Conservation (phyloP, 208 protist genomes). For the Trypanosoma mega region DNA sequence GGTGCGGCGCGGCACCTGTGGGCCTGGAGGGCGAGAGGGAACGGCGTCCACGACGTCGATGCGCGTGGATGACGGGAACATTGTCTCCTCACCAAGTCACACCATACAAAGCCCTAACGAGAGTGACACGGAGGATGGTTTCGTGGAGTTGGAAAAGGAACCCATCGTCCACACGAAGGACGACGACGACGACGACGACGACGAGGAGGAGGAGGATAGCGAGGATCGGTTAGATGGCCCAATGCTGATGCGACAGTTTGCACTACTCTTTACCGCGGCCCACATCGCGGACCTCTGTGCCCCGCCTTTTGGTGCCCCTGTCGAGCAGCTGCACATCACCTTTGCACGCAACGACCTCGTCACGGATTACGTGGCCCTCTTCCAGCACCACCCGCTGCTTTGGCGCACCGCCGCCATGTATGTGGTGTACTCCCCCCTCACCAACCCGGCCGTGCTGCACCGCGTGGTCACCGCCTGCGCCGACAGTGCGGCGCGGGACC, state of each 20-base stretch:
- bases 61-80: constrained; percentile 25
- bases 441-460: constrained; percentile 52
- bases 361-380: constrained; percentile 44
- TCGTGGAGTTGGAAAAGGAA: too few relatives aligned
- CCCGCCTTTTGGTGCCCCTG: constrained; percentile 30
- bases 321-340: constrained; percentile 45
- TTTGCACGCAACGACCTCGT: constrained; percentile 63
- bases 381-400: constrained; percentile 37
- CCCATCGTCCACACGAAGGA: too few relatives aligned
- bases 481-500: constrained; percentile 35
- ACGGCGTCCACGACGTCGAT: constrained; percentile 1
- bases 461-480: constrained; percentile 35
- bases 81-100: constrained; percentile 9
- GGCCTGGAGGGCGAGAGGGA: neutral
- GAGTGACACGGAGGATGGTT: too few relatives aligned
- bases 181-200: constrained; percentile 15
- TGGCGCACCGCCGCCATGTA: constrained; percentile 71
- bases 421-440: constrained; percentile 64
- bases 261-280: constrained; percentile 60
- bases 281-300: constrained; percentile 81
- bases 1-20: constrained; percentile 14
- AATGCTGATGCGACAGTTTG: constrained; percentile 38
- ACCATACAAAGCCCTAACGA: neutral
- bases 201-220: constrained; percentile 25
- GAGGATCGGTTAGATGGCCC: neutral